Percentiles rank a stretch among this genome's conserved stretches.
phyloP scores from a whole-genome alignment of 148 eudicot genomes.

The Nepenthes mirabilis region DNA sequence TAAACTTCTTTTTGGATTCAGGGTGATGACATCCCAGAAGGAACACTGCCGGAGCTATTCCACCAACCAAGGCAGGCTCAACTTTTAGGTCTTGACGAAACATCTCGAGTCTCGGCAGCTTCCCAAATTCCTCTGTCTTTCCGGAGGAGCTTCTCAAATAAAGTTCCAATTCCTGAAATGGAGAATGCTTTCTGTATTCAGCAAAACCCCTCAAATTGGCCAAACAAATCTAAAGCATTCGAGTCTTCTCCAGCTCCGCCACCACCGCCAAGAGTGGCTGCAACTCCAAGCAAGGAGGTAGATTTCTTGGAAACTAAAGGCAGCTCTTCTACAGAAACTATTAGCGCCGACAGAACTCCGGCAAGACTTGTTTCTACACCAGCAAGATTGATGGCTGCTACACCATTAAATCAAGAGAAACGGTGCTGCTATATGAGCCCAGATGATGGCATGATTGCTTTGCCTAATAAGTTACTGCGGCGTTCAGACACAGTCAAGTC shows the following conservation, averaged over 20 bases:
- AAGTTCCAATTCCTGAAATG: slow-evolving; percentile 2
- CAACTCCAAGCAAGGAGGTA: slow-evolving; percentile 19
- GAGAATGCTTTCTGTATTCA: background rate
- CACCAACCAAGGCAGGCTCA: slow-evolving; percentile 19
- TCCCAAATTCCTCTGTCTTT: slow-evolving; percentile 49
- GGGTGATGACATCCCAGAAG: slow-evolving; percentile 75
- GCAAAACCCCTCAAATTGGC: background rate
- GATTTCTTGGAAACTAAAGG: slow-evolving; percentile 10
- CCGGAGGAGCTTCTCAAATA: slow-evolving; percentile 35
- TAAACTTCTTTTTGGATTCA: slow-evolving; percentile 11
- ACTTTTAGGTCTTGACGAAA: slow-evolving; percentile 7
- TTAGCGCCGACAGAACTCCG: slow-evolving; percentile 29
- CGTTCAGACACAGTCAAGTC: slow-evolving; percentile 35
- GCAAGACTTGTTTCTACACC: slow-evolving; percentile 34
- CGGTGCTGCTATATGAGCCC: slow-evolving; percentile 55
- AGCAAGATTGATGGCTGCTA: slow-evolving; percentile 41
- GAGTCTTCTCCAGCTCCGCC: slow-evolving; percentile 11
- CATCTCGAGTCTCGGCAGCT: slow-evolving; percentile 15
- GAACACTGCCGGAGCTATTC: slow-evolving; percentile 50
- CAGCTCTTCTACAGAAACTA: slow-evolving; percentile 3
- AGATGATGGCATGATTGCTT: slow-evolving; percentile 20
- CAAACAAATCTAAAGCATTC: background rate
- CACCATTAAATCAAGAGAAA: slow-evolving; percentile 39
- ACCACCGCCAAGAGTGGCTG: slow-evolving; percentile 9
- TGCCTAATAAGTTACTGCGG: slow-evolving; percentile 31